A percentile compares a stretch with the other conserved stretches of the same genome.
Evolutionary conservation across 371 early-diverging fungal species (phyloP).

Genomic region (Parasitella parasitica): DNA sequence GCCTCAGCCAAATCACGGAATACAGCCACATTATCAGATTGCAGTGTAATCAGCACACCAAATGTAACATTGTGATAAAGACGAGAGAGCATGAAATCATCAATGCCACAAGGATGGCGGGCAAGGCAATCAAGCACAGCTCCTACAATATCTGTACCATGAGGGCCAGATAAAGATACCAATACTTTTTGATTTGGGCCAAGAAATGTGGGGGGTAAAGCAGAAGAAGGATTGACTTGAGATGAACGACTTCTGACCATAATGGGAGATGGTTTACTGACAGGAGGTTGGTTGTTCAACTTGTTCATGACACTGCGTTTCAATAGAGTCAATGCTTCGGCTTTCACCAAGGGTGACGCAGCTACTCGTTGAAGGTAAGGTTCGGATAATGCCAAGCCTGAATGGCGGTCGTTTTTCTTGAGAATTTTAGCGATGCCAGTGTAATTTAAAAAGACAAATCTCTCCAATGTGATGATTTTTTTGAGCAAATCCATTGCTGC

Average conservation of each 20-base stretch:
- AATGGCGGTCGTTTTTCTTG: slow-evolving; percentile 69
- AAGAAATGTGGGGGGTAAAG: slow-evolving; percentile 43
- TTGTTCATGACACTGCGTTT: slow-evolving; percentile 68
- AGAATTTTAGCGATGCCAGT: slow-evolving; percentile 68
- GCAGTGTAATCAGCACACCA: slow-evolving; percentile 75
- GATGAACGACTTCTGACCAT: slow-evolving; percentile 32
- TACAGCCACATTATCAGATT: slow-evolving; percentile 67
- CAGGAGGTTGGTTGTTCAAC: slow-evolving; percentile 28
- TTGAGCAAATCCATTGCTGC: slow-evolving; percentile 38
- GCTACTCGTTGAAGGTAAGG: slow-evolving; percentile 72
- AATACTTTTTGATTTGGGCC: slow-evolving; percentile 65
- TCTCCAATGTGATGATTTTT: slow-evolving; percentile 52
- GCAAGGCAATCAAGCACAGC: slow-evolving; percentile 74
- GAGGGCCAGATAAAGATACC: slow-evolving; percentile 79
- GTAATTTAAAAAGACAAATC: slow-evolving; percentile 63
- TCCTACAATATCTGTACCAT: slow-evolving; percentile 88
- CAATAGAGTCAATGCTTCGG: slow-evolving; percentile 56
- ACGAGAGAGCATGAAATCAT: slow-evolving; percentile 83
- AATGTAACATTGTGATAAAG: slow-evolving; percentile 88
- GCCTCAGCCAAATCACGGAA: slow-evolving; percentile 75
- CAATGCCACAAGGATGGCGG: slow-evolving; percentile 66
- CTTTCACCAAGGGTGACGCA: slow-evolving; percentile 60
- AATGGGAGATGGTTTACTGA: slow-evolving; percentile 19
- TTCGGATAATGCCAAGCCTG: slow-evolving; percentile 70
- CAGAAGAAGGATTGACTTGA: slow-evolving; percentile 21